Conservation (phyloP, 179 eudicot genomes). For the Actinidia chinensis region DNA sequence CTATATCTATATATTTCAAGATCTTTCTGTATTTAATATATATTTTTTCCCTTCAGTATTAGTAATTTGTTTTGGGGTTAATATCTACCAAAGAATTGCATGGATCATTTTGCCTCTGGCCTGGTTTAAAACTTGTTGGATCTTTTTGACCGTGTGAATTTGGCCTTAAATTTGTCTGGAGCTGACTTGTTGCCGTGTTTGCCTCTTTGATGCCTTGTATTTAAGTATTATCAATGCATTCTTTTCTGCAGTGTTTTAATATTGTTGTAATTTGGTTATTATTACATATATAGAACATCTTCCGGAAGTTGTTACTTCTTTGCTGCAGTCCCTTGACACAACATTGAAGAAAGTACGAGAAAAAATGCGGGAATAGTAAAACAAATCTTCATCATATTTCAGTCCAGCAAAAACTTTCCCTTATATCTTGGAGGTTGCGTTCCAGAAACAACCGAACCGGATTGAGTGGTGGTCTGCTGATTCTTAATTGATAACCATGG, state of each 20-base stretch:
- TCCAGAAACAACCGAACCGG: conserved; percentile 86
- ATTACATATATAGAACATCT: too few species aligned
- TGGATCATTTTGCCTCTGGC: too few species aligned
- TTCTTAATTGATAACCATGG: conserved; percentile 81
- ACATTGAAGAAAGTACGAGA: conserved; percentile 91
- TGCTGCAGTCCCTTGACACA: conserved; percentile 83
- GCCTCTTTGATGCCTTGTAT: conserved; percentile 5
- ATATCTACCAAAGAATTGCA: neutral
- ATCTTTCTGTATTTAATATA: neutral
- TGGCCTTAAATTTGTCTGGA: neutral
- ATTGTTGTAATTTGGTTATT: neutral
- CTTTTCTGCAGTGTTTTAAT: neutral
- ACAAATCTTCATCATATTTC: conserved; percentile 65
- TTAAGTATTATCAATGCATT: neutral
- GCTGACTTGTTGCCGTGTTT: neutral
- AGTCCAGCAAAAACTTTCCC: conserved; percentile 85
- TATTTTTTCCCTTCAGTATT: neutral
- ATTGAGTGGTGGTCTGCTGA: conserved; percentile 87
- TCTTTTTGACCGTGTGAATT: neutral
- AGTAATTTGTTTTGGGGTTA: too few species aligned
- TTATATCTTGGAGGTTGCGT: conserved; percentile 79
- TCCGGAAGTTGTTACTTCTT: conserved; percentile 16
- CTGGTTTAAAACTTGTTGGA: neutral
- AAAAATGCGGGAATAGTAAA: conserved; percentile 82
- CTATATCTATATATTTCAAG: too few species aligned